These are phyloP conservation scores for Aphanomyces stellatus DNA, from an alignment of 352 stramenopile genomes.

Conservation along the genomic window DNA sequence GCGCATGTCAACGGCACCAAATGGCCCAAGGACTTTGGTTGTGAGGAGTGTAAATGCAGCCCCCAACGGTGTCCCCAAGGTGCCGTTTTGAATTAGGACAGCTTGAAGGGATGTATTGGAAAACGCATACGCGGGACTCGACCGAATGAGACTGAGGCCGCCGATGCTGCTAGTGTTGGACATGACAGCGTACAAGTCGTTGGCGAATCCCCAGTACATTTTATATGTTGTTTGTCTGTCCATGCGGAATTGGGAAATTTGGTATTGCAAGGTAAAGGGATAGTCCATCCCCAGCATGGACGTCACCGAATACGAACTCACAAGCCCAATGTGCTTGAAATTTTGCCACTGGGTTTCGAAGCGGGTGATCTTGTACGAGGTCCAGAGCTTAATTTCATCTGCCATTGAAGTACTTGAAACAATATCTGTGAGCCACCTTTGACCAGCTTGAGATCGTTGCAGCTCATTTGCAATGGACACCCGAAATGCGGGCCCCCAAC, in stretches of 20 bases:
- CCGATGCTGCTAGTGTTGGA: too few relatives aligned
- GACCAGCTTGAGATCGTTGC: background rate
- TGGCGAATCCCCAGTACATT: conserved; percentile 4
- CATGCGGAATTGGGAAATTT: background rate
- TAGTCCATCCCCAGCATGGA: background rate
- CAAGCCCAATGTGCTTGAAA: background rate
- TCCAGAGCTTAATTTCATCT: background rate
- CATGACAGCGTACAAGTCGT: background rate
- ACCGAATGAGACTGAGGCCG: conserved; percentile 1
- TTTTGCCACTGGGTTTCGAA: background rate
- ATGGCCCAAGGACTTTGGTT: background rate
- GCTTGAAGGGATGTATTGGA: background rate
- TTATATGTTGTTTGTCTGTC: background rate
- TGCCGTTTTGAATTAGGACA: background rate
- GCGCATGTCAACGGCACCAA: background rate
- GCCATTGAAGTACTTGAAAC: background rate
- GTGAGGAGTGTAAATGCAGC: background rate
- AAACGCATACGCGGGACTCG: background rate
- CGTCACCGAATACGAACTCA: background rate
- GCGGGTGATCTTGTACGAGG: background rate
- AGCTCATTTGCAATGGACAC: background rate
- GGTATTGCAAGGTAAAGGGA: background rate
- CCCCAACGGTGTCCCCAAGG: background rate
- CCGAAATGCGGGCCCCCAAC: background rate
- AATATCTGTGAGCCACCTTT: background rate